phyloP scores from a whole-genome alignment of 176 grass and related monocot species.

The Oryza punctata region DNA sequence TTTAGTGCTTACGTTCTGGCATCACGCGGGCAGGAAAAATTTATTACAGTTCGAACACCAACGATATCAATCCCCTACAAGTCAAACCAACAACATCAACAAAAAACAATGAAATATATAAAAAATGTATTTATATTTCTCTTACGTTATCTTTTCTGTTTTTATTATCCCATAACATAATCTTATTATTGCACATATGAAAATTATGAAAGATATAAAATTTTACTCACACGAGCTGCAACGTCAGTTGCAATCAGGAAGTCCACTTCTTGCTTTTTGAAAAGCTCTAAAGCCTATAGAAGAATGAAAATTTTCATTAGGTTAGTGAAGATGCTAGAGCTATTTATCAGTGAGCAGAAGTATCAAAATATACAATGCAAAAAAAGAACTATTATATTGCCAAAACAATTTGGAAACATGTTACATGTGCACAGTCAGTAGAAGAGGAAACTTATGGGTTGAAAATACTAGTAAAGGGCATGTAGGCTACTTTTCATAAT shows the following conservation, averaged over 20 bases:
- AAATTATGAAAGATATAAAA: background rate
- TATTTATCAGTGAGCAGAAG: background rate
- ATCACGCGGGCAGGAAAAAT: slow-evolving; percentile 94
- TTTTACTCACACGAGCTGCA: slow-evolving; percentile 90
- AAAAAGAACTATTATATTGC: background rate
- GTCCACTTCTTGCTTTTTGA: slow-evolving; percentile 91
- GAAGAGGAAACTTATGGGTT: background rate
- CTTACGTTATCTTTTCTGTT: background rate
- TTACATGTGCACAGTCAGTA: background rate
- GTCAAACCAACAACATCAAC: slow-evolving; percentile 23
- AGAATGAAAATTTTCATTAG: background rate
- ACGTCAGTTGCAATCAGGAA: slow-evolving; percentile 96
- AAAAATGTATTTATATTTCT: background rate
- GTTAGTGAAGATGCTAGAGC: slow-evolving; percentile 2
- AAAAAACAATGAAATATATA: background rate
- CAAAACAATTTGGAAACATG: background rate
- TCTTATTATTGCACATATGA: slow-evolving; percentile 1
- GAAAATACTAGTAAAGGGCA: background rate
- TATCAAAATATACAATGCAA: background rate
- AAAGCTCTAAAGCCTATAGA: slow-evolving; percentile 84
- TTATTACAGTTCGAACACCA: slow-evolving; percentile 91
- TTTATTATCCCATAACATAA: background rate
- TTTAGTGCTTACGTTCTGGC: slow-evolving; percentile 66
- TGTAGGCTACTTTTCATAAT: background rate
- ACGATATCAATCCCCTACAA: slow-evolving; percentile 94